Evolutionary conservation across 2,329 filamentous ascomycete species (phyloP).

Genomic region (Colletotrichum limetticola): DNA sequence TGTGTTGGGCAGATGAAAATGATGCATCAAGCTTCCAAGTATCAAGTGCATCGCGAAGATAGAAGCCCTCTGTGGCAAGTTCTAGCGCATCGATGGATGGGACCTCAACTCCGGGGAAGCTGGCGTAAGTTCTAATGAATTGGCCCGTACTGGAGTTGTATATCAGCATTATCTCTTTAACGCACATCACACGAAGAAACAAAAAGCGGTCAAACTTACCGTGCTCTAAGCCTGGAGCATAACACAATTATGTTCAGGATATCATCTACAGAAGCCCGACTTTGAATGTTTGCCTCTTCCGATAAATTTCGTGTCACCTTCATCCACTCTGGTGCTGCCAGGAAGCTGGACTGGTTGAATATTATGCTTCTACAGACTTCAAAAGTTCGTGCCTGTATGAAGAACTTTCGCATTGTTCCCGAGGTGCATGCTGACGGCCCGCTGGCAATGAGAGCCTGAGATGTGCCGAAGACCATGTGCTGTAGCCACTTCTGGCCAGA

Average conservation of each 20-base stretch:
- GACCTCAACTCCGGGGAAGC: background rate
- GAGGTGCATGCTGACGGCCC: conserved; percentile 41
- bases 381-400: conserved; percentile 43
- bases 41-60: conserved; percentile 33
- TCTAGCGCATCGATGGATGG: background rate
- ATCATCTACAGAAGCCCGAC: conserved; percentile 34
- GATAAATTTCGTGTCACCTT: conserved; percentile 5
- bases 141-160: conserved; percentile 1
- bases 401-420: conserved; percentile 40
- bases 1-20: background rate
- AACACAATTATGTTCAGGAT: conserved; percentile 45
- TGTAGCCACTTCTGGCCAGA: conserved; percentile 47
- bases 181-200: background rate
- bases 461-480: conserved; percentile 48
- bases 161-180: background rate
- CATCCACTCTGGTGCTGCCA: conserved; percentile 40
- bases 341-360: conserved; percentile 43
- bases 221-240: conserved; percentile 44
- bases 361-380: conserved; percentile 46
- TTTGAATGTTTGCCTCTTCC: background rate
- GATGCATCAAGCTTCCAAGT: background rate
- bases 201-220: conserved; percentile 37
- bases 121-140: background rate
- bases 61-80: conserved; percentile 38
- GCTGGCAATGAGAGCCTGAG: conserved; percentile 42